These are phyloP conservation scores for Trichoderma harzianum DNA, from an alignment of 2,329 filamentous ascomycete species.

Conservation along the genomic window DNA sequence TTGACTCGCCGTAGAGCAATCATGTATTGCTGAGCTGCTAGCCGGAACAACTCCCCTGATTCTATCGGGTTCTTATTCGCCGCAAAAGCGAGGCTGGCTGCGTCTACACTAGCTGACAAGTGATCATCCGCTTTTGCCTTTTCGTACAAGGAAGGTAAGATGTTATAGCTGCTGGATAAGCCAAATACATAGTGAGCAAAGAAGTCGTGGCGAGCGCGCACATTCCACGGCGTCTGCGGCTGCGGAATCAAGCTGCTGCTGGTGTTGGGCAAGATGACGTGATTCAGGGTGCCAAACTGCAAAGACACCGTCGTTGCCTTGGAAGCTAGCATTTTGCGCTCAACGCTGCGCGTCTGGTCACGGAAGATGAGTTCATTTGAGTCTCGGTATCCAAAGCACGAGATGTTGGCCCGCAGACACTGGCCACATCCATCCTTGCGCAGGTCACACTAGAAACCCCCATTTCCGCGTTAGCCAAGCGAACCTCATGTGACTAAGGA, in stretches of 20 bases:
- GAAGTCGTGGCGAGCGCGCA: constrained; percentile 24
- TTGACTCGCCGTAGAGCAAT: constrained; percentile 12
- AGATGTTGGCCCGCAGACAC: constrained; percentile 24
- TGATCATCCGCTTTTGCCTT: constrained; percentile 14
- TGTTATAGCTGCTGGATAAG: constrained; percentile 24
- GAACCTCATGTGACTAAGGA: not conserved
- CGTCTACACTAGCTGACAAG: constrained; percentile 26
- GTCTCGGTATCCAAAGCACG: constrained; percentile 28
- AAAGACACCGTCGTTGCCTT: not conserved
- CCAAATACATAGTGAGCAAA: constrained; percentile 25
- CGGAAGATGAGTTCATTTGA: constrained; percentile 25
- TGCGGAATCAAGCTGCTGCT: not conserved
- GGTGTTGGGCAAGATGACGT: not conserved
- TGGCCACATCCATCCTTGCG: constrained; percentile 24
- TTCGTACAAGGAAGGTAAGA: constrained; percentile 21
- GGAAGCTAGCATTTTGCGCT: constrained; percentile 18
- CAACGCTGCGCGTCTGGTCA: constrained; percentile 23
- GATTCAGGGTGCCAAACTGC: not conserved
- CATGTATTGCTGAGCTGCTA: constrained; percentile 16
- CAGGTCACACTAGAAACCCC: constrained; percentile 23
- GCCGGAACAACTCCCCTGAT: not conserved
- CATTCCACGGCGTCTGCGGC: constrained; percentile 21
- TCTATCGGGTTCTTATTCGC: constrained; percentile 13
- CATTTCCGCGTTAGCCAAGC: not conserved
- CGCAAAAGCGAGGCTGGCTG: constrained; percentile 26